Conservation (phyloP, 176 grass and related monocot species). For the Rhynchospora breviuscula region DNA sequence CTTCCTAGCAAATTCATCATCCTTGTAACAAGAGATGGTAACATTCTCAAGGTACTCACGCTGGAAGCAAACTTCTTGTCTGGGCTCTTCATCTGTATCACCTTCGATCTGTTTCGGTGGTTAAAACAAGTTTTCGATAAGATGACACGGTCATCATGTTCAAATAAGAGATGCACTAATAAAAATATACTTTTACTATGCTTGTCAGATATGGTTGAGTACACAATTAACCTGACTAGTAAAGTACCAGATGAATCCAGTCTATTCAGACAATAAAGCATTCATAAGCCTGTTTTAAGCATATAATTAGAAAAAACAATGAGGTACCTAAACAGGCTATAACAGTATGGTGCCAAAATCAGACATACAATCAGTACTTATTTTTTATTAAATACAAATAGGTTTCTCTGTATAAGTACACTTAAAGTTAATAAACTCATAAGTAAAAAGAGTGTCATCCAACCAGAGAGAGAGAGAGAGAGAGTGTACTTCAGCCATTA, state of each 20-base stretch:
- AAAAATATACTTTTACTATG: too few species aligned
- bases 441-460: too few species aligned
- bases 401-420: too few species aligned
- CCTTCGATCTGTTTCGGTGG: background rate
- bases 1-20: background rate
- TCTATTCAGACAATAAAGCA: background rate
- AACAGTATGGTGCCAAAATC: background rate
- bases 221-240: too few species aligned
- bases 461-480: too few species aligned
- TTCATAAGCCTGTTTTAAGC: background rate
- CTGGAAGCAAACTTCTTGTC: background rate
- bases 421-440: too few species aligned
- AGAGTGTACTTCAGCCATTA: background rate
- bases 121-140: background rate
- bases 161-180: background rate
- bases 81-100: background rate
- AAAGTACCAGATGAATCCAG: too few species aligned
- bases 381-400: background rate
- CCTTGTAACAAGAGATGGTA: background rate
- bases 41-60: background rate
- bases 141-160: background rate
- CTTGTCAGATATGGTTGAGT: too few species aligned
- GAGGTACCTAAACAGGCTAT: background rate
- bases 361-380: too few species aligned
- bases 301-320: background rate